phyloP scores from a whole-genome alignment of 2,329 filamentous ascomycete species.

The Pyrenophora graminea region DNA sequence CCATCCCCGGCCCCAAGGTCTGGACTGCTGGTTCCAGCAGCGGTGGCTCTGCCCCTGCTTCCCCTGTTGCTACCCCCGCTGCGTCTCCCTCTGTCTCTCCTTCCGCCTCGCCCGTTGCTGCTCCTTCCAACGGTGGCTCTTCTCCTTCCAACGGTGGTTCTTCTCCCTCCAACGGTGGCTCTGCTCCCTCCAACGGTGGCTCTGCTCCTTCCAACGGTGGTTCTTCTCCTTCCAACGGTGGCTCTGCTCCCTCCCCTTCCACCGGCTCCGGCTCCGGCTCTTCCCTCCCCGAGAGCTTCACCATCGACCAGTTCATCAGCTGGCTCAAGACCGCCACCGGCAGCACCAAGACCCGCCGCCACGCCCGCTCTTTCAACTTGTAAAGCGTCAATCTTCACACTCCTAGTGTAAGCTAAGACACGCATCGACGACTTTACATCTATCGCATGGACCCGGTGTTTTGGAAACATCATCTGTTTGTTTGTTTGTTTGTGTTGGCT shows the following conservation, averaged over 20 bases:
- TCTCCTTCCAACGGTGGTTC: constrained; percentile 1
- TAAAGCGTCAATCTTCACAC: constrained; percentile 37
- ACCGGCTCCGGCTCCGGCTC: constrained; percentile 15
- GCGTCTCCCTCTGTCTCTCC: background rate
- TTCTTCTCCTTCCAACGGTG: background rate
- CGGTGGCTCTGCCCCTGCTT: constrained; percentile 13
- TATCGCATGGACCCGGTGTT: constrained; percentile 16
- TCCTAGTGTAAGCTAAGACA: too few species aligned
- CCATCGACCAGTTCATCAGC: constrained; percentile 35
- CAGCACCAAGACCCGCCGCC: constrained; percentile 32
- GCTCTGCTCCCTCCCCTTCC: background rate
- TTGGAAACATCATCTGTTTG: constrained; percentile 3
- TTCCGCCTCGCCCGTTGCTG: constrained; percentile 8
- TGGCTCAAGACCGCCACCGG: constrained; percentile 35
- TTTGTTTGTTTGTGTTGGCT: constrained; percentile 5
- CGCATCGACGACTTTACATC: background rate
- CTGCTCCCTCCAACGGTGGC: too few species aligned
- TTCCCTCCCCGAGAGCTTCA: constrained; percentile 36
- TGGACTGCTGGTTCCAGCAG: constrained; percentile 29
- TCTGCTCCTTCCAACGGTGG: too few species aligned
- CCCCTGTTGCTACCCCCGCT: constrained; percentile 13
- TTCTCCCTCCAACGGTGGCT: too few species aligned
- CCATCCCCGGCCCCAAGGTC: constrained; percentile 47
- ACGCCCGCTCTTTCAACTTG: constrained; percentile 44
- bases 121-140: constrained; percentile 12